Evolutionary conservation across 331 rosid genomes (phyloP).

Genomic region (Pyrus hybrid): DNA sequence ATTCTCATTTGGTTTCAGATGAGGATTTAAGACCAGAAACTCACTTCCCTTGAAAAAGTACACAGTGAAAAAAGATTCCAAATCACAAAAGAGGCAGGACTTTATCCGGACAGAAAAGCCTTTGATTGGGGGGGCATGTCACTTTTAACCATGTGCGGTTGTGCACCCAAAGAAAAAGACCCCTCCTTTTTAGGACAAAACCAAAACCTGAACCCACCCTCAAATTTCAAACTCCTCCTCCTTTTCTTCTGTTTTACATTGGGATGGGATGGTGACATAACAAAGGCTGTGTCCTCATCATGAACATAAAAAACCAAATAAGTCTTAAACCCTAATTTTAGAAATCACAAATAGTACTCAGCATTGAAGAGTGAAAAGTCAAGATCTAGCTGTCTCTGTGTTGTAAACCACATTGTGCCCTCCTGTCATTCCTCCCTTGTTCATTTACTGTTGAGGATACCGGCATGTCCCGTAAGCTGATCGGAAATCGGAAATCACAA

Average conservation of each 20-base stretch:
- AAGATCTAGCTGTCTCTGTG: slow-evolving; percentile 17
- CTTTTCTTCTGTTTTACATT: not conserved
- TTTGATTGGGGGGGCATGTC: slow-evolving; percentile 12
- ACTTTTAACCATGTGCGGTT: not conserved
- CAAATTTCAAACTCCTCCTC: not conserved
- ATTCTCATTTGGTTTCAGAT: not conserved
- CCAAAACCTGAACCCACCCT: not conserved
- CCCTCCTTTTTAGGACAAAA: not conserved
- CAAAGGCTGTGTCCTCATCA: not conserved
- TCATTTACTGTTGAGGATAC: slow-evolving; percentile 36
- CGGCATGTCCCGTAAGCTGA: slow-evolving; percentile 39
- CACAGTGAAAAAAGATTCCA: not conserved
- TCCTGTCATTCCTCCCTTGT: not conserved
- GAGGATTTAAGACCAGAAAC: too few species aligned
- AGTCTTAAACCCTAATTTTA: not conserved
- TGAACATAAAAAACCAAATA: too few species aligned
- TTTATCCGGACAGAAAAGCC: slow-evolving; percentile 18
- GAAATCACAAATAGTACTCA: not conserved
- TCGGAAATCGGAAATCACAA: not conserved
- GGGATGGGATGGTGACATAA: not conserved
- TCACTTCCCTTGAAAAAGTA: too few species aligned
- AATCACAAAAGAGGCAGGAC: not conserved
- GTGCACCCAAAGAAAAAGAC: slow-evolving; percentile 5
- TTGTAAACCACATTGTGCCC: not conserved
- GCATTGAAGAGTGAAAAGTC: not conserved